These are phyloP conservation scores for Agrocybe chaxingu DNA, from an alignment of 768 basidiomycete species.

Conservation along the genomic window DNA sequence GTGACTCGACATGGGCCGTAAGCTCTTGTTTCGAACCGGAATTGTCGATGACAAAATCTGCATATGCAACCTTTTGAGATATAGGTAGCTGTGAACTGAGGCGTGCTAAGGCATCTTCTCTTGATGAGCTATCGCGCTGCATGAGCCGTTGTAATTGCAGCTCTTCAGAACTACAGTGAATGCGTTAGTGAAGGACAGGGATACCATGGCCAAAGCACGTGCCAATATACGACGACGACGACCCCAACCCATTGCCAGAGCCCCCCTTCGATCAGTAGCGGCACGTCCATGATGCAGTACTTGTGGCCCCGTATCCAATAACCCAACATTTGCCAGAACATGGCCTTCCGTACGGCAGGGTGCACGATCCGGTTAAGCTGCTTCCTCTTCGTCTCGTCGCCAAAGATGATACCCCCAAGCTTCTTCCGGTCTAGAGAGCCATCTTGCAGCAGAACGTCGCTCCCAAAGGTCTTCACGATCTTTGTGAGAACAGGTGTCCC, in stretches of 20 bases:
- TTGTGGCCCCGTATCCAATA: constrained; percentile 78
- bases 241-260: constrained; percentile 81
- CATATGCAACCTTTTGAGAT: constrained; percentile 74
- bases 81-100: constrained; percentile 82
- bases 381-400: constrained; percentile 65
- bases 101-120: constrained; percentile 67
- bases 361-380: constrained; percentile 85
- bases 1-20: constrained; percentile 44
- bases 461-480: constrained; percentile 72
- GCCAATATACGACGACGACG: constrained; percentile 94
- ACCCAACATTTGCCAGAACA: constrained; percentile 63
- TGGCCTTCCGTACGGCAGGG: constrained; percentile 81
- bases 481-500: constrained; percentile 69
- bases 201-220: constrained; percentile 16
- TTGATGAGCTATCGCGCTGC: constrained; percentile 63
- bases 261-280: constrained; percentile 85
- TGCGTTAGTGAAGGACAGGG: background rate
- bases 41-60: constrained; percentile 87
- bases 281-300: constrained; percentile 85
- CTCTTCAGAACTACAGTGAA: constrained; percentile 60
- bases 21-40: constrained; percentile 74
- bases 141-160: constrained; percentile 84
- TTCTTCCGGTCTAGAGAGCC: constrained; percentile 80
- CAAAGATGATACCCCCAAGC: constrained; percentile 84
- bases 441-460: constrained; percentile 57